Evolutionary conservation across 768 basidiomycete species (phyloP).

Genomic region (Pisolithus marmoratus): DNA sequence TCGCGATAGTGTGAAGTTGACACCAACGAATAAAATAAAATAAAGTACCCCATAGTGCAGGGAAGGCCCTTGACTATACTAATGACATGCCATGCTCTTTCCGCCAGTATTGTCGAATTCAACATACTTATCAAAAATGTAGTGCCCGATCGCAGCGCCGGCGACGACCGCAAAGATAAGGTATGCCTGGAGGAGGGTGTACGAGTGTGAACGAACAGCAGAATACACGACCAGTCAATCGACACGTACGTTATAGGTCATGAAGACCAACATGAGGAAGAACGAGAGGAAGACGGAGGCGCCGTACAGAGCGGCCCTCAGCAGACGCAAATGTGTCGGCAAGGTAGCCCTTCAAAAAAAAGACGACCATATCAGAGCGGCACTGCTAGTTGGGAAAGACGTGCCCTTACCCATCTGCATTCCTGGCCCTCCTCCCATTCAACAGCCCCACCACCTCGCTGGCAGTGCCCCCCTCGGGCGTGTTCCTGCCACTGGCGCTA

Average conservation of each 20-base stretch:
- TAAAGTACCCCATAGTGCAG: too few species aligned
- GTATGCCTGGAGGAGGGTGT: conserved; percentile 54
- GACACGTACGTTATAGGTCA: conserved; percentile 87
- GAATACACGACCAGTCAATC: neutral
- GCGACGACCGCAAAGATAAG: conserved; percentile 76
- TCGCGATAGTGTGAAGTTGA: too few species aligned
- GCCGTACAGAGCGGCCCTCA: conserved; percentile 71
- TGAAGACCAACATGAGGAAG: conserved; percentile 93
- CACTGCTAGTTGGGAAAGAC: neutral
- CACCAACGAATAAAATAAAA: too few species aligned
- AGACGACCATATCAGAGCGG: neutral
- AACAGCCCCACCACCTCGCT: conserved; percentile 52
- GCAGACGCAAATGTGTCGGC: conserved; percentile 42
- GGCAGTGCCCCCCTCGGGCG: conserved; percentile 30
- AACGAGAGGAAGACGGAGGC: conserved; percentile 71
- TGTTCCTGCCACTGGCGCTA: conserved; percentile 31
- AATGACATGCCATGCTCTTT: conserved; percentile 82
- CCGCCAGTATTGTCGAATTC: conserved; percentile 44
- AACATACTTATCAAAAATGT: conserved; percentile 61
- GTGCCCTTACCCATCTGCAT: conserved; percentile 39
- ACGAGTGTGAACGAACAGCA: neutral
- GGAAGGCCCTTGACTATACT: conserved; percentile 7
- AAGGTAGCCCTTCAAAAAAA: conserved; percentile 40
- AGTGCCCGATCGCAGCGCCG: conserved; percentile 82
- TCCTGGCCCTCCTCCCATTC: conserved; percentile 38